Conservation (phyloP, 257 asterid genomes). For the Leonotis leonurus region DNA sequence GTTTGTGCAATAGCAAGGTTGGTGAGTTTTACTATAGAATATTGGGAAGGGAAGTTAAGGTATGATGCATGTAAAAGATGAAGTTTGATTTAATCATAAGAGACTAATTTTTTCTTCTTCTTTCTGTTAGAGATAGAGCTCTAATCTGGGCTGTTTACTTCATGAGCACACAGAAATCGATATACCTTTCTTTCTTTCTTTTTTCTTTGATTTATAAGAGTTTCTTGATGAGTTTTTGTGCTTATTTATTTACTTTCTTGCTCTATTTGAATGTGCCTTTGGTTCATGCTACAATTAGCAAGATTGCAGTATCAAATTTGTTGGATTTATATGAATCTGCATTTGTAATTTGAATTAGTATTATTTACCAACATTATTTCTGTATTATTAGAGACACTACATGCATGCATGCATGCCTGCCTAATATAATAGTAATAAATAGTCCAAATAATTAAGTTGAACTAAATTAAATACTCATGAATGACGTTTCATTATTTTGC, state of each 20-base stretch:
- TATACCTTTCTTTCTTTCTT: not conserved
- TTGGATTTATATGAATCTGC: no score
- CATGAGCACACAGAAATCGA: conserved; percentile 16
- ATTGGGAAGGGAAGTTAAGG: conserved; percentile 2
- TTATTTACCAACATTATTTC: no score
- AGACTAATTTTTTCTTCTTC: conserved; percentile 5
- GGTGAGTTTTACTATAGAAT: conserved; percentile 18
- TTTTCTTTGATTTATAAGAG: no score
- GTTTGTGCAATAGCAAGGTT: conserved; percentile 21
- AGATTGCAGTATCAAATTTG: not conserved
- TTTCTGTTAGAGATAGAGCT: conserved; percentile 4
- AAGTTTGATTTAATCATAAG: conserved; percentile 1
- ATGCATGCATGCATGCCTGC: not conserved
- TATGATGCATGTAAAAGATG: conserved; percentile 8
- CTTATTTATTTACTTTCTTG: not conserved
- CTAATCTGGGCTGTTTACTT: conserved; percentile 4
- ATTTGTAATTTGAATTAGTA: no score
- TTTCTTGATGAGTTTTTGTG: no score
- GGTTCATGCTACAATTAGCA: no score
- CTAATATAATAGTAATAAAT: no score
- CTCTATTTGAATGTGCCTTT: not conserved
- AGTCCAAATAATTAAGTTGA: not conserved
- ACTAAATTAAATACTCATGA: not conserved
- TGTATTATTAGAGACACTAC: not conserved
- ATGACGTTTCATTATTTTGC: no score